These are phyloP conservation scores for Setaria italica DNA, from an alignment of 202 grass and related monocot genomes.

Conservation along the genomic window DNA sequence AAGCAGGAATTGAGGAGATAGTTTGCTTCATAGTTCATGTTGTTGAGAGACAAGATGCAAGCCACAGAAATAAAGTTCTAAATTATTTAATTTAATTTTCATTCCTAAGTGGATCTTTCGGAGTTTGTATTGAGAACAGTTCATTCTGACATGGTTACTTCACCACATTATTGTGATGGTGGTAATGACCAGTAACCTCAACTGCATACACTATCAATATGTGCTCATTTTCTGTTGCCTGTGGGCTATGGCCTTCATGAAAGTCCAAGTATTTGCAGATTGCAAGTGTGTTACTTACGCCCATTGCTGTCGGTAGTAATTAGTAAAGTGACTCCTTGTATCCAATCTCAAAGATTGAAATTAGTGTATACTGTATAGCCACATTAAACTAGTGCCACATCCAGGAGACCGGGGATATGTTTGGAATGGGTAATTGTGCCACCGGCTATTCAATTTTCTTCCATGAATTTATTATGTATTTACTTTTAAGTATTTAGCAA, in stretches of 20 bases:
- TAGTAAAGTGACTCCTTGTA: conserved; percentile 17
- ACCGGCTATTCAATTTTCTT: conserved; percentile 23
- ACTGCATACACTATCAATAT: background rate
- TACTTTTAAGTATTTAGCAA: conserved; percentile 23
- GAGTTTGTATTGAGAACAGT: background rate
- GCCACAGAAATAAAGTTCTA: conserved; percentile 2
- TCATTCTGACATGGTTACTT: no score
- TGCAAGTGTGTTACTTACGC: background rate
- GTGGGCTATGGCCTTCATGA: background rate
- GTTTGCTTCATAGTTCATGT: conserved; percentile 10
- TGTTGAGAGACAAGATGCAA: background rate
- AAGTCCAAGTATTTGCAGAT: background rate
- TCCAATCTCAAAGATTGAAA: background rate
- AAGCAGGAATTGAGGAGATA: conserved; percentile 17
- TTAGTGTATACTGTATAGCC: background rate
- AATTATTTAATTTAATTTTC: conserved; percentile 24
- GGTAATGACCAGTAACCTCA: background rate
- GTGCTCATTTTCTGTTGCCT: conserved; percentile 14
- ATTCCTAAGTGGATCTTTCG: background rate
- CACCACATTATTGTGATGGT: no score
- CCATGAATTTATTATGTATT: conserved; percentile 9
- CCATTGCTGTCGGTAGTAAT: background rate
- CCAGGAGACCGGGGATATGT: background rate
- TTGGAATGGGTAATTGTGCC: conserved; percentile 5
- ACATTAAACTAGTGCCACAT: background rate